Conservation (phyloP, 345 rosid genomes). For the Salix dunnii region DNA sequence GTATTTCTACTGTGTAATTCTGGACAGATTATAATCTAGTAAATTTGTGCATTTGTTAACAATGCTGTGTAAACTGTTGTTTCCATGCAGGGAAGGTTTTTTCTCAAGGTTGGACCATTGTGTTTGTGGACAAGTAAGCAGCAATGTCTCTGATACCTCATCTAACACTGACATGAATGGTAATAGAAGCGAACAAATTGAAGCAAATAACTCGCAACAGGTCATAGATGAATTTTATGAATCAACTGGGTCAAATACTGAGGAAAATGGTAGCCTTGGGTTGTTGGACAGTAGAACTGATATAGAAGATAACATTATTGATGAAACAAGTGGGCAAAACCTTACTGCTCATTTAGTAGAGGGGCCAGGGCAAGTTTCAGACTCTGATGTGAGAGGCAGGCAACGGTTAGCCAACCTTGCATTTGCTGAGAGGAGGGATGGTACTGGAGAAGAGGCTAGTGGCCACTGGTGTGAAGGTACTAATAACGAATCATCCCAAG, state of each 20-base stretch:
- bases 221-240: conserved; percentile 31
- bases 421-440: conserved; percentile 32
- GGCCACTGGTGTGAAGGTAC: conserved; percentile 24
- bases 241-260: conserved; percentile 30
- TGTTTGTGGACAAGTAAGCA: conserved; percentile 49
- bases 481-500: conserved; percentile 26
- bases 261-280: conserved; percentile 32
- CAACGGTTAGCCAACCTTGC: conserved; percentile 28
- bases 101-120: conserved; percentile 68
- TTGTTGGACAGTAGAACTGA: conserved; percentile 35
- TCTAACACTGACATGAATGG: conserved; percentile 47
- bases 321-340: conserved; percentile 37
- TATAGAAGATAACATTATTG: conserved; percentile 28
- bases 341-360: conserved; percentile 39
- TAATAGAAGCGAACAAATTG: conserved; percentile 42
- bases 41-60: background rate
- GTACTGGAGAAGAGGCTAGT: conserved; percentile 30
- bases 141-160: conserved; percentile 54
- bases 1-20: background rate
- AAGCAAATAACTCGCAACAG: conserved; percentile 29
- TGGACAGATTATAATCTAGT: background rate
- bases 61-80: background rate
- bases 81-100: conserved; percentile 68
- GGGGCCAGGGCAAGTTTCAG: conserved; percentile 43
- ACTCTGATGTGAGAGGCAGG: conserved; percentile 35